Evolutionary conservation across 306 rosid species (phyloP), one percentile per base, ranked within the genome.

Genomic region (Ammopiptanthus mongolicus): DNA sequence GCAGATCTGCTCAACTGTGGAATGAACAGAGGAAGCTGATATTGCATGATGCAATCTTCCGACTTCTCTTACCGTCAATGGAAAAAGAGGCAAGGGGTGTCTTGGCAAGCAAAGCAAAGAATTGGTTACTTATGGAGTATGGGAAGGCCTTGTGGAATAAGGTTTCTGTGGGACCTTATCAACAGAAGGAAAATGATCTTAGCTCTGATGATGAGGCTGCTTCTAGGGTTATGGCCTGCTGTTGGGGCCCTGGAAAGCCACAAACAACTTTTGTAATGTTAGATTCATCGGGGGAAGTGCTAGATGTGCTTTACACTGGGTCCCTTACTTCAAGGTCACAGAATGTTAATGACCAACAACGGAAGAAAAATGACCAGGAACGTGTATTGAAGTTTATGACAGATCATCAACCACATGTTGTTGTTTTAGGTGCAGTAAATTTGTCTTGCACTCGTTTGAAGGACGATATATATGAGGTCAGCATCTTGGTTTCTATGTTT

Each of bases 211-310:
- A 92, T 31, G 99, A 95, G 78, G 88, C 97, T 85, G 92, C 96
- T 79, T 97, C 97, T 13, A 82, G 96, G 88, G 99, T 95, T 77
- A 90, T 95, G 97, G 97, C 99, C 44, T 95, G 99, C 84, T 95
- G 92, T 80, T 95, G 99, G 97, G 97, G 99, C 65, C 97, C 97
- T 66, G 97, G 97, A 74, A 95, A 95, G 81, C 97, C 99, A 25
- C 91, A 85, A 36, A 95, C 99, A 65, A 95, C 97, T 78, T 95
- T 95, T 85, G 96, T 90, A 13, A 95, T 95, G 99, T 75, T 95
- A 73, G 99, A 95, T 83, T 90, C 99, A 50, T 85, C 97, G 0
- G 99, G 99, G 36, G 99, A 95, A 85, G 90, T 95, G 76, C 78
- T 92, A 53, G 99, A 95, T 80, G 97, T 95, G 75, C 97, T 92